A percentile compares a stretch with the other conserved stretches of the same genome.
phyloP scores from a whole-genome alignment of 2,329 filamentous ascomycete species.

The Fusarium piperis region DNA sequence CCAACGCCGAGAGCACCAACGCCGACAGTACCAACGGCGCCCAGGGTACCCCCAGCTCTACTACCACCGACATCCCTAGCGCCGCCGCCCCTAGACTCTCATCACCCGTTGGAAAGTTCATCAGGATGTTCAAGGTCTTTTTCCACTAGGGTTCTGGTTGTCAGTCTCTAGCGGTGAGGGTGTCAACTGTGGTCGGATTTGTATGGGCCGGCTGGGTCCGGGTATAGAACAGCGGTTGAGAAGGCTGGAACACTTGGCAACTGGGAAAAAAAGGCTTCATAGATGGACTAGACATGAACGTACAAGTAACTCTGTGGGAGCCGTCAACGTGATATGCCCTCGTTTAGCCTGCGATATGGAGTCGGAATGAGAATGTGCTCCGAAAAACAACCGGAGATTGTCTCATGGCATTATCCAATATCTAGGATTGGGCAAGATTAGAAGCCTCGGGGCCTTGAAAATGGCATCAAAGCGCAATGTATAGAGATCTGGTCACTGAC shows the following conservation, averaged over 20 bases:
- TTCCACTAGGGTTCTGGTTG: not conserved
- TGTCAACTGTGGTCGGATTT: not conserved
- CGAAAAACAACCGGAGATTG: not conserved
- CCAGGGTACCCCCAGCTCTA: not conserved
- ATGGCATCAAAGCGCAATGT: too few species aligned
- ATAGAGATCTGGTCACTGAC: too few species aligned
- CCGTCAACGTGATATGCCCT: not conserved
- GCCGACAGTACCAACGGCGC: not conserved
- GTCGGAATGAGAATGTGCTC: not conserved
- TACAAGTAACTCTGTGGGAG: not conserved
- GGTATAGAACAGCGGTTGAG: not conserved
- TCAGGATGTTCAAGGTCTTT: not conserved
- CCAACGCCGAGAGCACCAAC: not conserved
- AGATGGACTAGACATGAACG: not conserved
- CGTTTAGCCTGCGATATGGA: not conserved
- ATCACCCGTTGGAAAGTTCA: slow-evolving; percentile 10
- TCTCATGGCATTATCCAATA: not conserved
- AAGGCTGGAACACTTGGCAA: not conserved
- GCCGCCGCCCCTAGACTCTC: slow-evolving; percentile 13
- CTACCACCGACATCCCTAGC: not conserved
- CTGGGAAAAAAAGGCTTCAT: not conserved
- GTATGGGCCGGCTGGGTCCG: not conserved
- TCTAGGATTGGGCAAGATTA: not conserved
- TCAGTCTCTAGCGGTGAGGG: not conserved
- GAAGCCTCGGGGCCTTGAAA: too few species aligned